Percentiles rank a stretch among this genome's conserved stretches.
These are phyloP conservation scores for Ceratobasidium sp. DNA, from an alignment of 1,284 basidiomycete genomes.

Conservation along the genomic window DNA sequence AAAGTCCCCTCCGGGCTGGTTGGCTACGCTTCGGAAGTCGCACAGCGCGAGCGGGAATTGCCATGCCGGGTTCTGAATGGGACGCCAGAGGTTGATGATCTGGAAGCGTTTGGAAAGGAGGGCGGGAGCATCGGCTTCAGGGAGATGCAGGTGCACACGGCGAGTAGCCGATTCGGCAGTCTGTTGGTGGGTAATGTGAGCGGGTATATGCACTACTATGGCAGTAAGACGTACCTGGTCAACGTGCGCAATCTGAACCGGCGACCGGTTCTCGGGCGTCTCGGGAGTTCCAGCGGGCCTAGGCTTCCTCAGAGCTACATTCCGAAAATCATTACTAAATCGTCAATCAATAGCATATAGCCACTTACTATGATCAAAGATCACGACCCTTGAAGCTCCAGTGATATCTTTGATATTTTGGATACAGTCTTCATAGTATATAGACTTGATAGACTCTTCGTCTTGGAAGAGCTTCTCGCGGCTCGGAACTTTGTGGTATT, in stretches of 20 bases:
- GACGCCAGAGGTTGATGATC: slow-evolving; percentile 81
- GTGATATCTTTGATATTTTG: slow-evolving; percentile 72
- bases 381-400: slow-evolving; percentile 69
- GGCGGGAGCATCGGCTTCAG: slow-evolving; percentile 62
- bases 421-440: slow-evolving; percentile 73
- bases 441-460: slow-evolving; percentile 65
- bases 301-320: slow-evolving; percentile 63
- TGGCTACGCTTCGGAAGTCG: slow-evolving; percentile 69
- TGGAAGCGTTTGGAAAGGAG: slow-evolving; percentile 68
- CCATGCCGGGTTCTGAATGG: slow-evolving; percentile 65
- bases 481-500: slow-evolving; percentile 63
- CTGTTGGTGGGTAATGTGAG: slow-evolving; percentile 68
- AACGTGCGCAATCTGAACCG: slow-evolving; percentile 54
- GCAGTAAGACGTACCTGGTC: neutral
- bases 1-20: slow-evolving; percentile 60
- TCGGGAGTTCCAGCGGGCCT: slow-evolving; percentile 58
- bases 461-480: slow-evolving; percentile 53
- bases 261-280: slow-evolving; percentile 62
- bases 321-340: slow-evolving; percentile 14
- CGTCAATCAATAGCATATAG: neutral
- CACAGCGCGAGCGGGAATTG: slow-evolving; percentile 75
- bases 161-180: slow-evolving; percentile 63
- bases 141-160: slow-evolving; percentile 69
- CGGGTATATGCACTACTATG: slow-evolving; percentile 50
- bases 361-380: slow-evolving; percentile 75